phyloP scores from a whole-genome alignment of 2,329 filamentous ascomycete genomes.

The Trichocomaceae sp. region DNA sequence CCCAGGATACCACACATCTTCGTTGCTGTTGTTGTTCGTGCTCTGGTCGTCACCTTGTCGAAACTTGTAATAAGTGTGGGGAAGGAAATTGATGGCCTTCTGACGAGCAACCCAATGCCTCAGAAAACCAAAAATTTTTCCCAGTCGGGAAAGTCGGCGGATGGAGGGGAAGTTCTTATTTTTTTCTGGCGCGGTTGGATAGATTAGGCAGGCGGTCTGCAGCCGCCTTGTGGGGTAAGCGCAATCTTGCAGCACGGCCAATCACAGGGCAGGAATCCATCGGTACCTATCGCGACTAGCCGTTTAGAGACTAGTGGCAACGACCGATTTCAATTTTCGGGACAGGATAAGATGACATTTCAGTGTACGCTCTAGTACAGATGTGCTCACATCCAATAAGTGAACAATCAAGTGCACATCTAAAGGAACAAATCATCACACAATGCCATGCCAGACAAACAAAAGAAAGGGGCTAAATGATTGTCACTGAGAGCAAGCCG shows the following conservation, averaged over 20 bases:
- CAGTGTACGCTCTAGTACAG: not conserved
- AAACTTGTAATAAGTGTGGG: not conserved
- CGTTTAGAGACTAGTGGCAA: not conserved
- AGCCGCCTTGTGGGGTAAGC: not conserved
- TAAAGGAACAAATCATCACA: not conserved
- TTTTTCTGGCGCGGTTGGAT: not conserved
- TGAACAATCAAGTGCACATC: conserved; percentile 6
- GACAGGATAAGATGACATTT: too few species aligned
- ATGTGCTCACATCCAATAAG: conserved; percentile 3
- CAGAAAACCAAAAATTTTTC: conserved; percentile 10
- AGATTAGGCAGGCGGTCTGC: not conserved
- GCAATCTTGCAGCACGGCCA: not conserved
- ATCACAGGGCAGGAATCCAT: not conserved
- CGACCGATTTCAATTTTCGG: too few species aligned
- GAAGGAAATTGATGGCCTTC: not conserved
- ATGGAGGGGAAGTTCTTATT: not conserved
- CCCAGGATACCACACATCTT: conserved; percentile 58
- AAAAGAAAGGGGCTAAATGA: not conserved
- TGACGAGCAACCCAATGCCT: conserved; percentile 14
- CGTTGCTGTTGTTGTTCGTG: conserved; percentile 19
- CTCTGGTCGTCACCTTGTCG: not conserved
- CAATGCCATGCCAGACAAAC: not conserved
- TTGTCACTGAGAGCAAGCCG: not conserved
- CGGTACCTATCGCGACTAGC: not conserved
- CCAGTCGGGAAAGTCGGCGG: conserved; percentile 6